Base-by-base conservation (phyloP, 805 yeast species). In the Diddensiella caesifluorescens region DNA sequence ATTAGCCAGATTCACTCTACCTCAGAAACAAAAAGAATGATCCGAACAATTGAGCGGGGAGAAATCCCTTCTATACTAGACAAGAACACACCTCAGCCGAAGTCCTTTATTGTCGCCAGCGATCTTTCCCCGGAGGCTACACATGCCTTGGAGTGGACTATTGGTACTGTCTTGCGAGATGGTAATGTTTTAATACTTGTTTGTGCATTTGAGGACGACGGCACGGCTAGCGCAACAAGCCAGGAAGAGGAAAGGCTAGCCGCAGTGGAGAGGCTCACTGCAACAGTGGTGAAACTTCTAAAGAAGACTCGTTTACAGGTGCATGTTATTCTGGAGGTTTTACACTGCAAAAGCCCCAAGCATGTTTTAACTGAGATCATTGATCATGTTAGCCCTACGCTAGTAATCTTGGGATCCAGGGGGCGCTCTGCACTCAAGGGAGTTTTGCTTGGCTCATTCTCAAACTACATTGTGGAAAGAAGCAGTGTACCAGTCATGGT, bases 81-180 rank as follows among this genome's bases (percentile, higher is more conserved):
- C 22, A 44, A 43, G 18, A 33, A 26, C 54, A 48, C 20, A 23
- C 43, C 37, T 30, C 51, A 47, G 38, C 48, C 42, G 22, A 77
- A 77, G 51, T 74, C 84, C 56, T 86, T 79, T 60, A 63, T 88
- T 36, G 72, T 87, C 16, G 86, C 92, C 55, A 75, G 83, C 67
- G 96, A 89, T 59, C 73, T 83, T 48, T 79, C 90, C 3, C 83
- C 86, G 0, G 96, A 87, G 57, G 80, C 95, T 2, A 70, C 72
- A 28, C 83, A 83, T 60, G 92, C 96, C 0, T 68, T 89, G 18
- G 92, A 86, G 54, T 88, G 95, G 83, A 76, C 88, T 32, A 70
- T 89, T 51, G 97, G 97, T 2, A 76, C 95, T 0, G 81, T 87
- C 0, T 69, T 88, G 35, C 82, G 80, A 18, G 88, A 85, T 55